A percentile compares a stretch with the other conserved stretches of the same genome.
These are phyloP conservation scores for Epichloe bromicola DNA, from an alignment of 2,329 filamentous ascomycete genomes.

Conservation along the genomic window DNA sequence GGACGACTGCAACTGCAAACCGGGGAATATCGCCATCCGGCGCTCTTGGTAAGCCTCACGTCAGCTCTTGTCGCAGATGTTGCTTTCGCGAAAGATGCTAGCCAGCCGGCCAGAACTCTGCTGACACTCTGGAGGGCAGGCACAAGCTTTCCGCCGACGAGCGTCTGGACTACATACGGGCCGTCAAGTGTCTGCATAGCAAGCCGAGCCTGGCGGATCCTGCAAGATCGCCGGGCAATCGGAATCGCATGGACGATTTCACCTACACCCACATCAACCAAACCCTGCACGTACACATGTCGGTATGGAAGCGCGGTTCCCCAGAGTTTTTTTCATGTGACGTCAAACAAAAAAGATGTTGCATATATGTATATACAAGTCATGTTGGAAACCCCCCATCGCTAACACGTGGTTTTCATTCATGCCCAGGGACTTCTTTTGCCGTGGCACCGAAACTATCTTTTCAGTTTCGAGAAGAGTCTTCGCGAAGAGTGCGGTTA, in stretches of 20 bases:
- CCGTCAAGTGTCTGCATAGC: conserved; percentile 6
- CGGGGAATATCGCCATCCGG: background rate
- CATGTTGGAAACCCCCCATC: no score
- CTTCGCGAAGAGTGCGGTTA: conserved; percentile 30
- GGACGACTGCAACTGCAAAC: background rate
- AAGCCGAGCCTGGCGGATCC: background rate
- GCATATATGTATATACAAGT: no score
- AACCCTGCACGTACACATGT: background rate
- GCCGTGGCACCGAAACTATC: conserved; percentile 29
- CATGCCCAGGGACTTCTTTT: background rate
- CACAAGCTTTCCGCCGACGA: background rate
- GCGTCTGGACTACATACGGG: conserved; percentile 1
- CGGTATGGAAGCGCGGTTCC: background rate
- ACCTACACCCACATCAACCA: conserved; percentile 1
- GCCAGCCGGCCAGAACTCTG: no score
- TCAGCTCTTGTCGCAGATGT: background rate
- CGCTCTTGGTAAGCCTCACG: conserved; percentile 2
- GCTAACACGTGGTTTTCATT: background rate
- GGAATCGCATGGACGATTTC: conserved; percentile 6
- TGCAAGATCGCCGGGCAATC: background rate
- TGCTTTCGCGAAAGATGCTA: background rate
- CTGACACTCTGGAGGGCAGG: background rate
- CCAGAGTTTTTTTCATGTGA: no score
- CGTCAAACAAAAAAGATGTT: no score
- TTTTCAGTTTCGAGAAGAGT: conserved; percentile 23